Percentiles rank a stretch among this genome's conserved stretches.
Evolutionary conservation across 2,329 filamentous ascomycete species (phyloP).

Genomic region (Calonectria honghensis): DNA sequence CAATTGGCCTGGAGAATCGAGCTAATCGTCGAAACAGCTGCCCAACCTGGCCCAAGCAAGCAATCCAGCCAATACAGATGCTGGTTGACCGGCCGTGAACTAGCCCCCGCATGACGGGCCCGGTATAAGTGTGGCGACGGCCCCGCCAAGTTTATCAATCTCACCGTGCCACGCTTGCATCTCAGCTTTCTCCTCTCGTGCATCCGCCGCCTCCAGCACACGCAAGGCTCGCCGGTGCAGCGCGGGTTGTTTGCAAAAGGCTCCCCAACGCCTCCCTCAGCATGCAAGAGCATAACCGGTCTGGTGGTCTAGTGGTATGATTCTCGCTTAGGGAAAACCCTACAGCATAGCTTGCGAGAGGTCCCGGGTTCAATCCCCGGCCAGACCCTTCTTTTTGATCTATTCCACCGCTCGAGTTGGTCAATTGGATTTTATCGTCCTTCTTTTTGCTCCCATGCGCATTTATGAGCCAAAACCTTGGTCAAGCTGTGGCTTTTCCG

Average conservation of each 20-base stretch:
- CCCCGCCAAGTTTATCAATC: neutral
- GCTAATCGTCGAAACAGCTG: neutral
- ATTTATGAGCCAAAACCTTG: neutral
- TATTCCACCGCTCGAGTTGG: neutral
- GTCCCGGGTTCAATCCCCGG: constrained; percentile 69
- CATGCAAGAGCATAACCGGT: constrained; percentile 51
- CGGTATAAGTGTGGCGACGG: neutral
- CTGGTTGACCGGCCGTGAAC: neutral
- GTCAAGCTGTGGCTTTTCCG: neutral
- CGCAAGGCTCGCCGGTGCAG: neutral
- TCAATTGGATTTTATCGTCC: neutral
- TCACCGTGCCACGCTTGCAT: neutral
- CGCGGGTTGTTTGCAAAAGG: neutral
- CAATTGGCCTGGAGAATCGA: neutral
- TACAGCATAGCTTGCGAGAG: constrained; percentile 63
- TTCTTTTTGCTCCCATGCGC: neutral
- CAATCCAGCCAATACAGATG: neutral
- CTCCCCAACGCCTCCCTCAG: neutral
- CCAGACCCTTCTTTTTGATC: constrained; percentile 60
- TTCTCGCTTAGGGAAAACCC: constrained; percentile 79
- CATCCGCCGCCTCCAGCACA: neutral
- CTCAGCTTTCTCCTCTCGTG: neutral
- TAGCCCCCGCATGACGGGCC: neutral
- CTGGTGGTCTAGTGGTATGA: constrained; percentile 81
- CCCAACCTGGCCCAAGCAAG: neutral